Base-by-base conservation (phyloP, 2,329 filamentous ascomycete genomes). In the Huntiella bhutanensis region DNA sequence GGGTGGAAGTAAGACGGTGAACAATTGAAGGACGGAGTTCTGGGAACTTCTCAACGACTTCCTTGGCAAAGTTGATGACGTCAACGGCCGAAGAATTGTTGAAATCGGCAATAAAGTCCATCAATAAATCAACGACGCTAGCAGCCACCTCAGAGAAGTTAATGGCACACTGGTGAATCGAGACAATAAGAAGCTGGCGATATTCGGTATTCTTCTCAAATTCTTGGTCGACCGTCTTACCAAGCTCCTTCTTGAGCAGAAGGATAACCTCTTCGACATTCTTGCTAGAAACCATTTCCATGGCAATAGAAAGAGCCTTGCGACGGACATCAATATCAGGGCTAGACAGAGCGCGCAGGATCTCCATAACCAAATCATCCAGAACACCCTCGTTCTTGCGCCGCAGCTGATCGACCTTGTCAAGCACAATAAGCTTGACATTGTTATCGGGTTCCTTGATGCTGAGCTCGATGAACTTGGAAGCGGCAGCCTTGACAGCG, bases 401-500 rank as follows among this genome's bases (percentile, higher is more conserved):
- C 55, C 87, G 75, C 52, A 95, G 63, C 56, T 88, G 80, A 56
- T 94, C 82, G 34, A 98, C 91, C 40, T 88, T 81, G 58, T 96
- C 91, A 38, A 98, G 71, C 15, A 98, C 91, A 55, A 98, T 98
- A 40, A 98, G 77, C 67, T 98, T 98, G 53, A 98, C 91, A 59
- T 98, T 98, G 69, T 98, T 98, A 62, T 98, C 91, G 1, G 91
- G 80, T 64, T 96, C 91, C 65, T 93, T 94, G 60, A 98, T 95
- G 59, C 82, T 86, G 6, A 98, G 70, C 62, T 98, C 91, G 53
- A 96, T 94, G 60, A 98, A 91, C 59, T 98, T 98, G 55, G 77
- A 75, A 11, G 91, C 91, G 7, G 91, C 91, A 19, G 91, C 91
- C 66, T 96, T 98, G 50, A 98, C 88, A 13, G 91, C 91, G 10